phyloP scores from a whole-genome alignment of 345 rosid genomes.

The sweet orange (Citrus sinensis) region DNA sequence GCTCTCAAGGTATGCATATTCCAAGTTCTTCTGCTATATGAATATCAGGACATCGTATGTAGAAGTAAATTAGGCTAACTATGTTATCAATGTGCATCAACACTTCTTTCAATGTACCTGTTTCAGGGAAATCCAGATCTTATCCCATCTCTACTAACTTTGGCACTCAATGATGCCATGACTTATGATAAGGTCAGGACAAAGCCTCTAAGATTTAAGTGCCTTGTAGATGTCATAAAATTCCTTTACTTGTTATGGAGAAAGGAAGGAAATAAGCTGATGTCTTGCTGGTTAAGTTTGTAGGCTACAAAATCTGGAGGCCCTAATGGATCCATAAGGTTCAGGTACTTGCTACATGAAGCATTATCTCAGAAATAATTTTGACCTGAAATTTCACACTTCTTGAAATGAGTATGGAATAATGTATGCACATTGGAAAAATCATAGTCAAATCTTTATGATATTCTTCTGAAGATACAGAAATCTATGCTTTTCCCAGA shows the following conservation, averaged over 20 bases:
- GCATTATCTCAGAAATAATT: conserved; percentile 1
- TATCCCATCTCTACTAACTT: conserved; percentile 57
- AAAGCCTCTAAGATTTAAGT: not conserved
- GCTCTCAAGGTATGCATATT: conserved; percentile 46
- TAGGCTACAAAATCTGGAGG: conserved; percentile 95
- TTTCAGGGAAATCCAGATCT: conserved; percentile 67
- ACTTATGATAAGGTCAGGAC: conserved; percentile 87
- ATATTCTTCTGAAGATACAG: not conserved
- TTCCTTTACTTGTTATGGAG: not conserved
- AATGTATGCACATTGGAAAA: not conserved
- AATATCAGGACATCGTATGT: not conserved
- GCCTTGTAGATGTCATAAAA: not conserved
- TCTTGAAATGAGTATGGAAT: not conserved
- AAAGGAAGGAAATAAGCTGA: conserved; percentile 12
- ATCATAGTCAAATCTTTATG: not conserved
- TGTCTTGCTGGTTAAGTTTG: conserved; percentile 27
- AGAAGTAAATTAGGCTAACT: not conserved
- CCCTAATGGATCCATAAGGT: conserved; percentile 84
- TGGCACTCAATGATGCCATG: conserved; percentile 77
- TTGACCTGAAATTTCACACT: not conserved
- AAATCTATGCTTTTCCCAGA: not conserved
- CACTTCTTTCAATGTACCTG: not conserved
- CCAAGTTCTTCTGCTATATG: not conserved
- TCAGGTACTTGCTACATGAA: conserved; percentile 55
- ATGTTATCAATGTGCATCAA: not conserved